phyloP scores from a whole-genome alignment of 176 grass and related monocot genomes.

The Luzula sylvatica region DNA sequence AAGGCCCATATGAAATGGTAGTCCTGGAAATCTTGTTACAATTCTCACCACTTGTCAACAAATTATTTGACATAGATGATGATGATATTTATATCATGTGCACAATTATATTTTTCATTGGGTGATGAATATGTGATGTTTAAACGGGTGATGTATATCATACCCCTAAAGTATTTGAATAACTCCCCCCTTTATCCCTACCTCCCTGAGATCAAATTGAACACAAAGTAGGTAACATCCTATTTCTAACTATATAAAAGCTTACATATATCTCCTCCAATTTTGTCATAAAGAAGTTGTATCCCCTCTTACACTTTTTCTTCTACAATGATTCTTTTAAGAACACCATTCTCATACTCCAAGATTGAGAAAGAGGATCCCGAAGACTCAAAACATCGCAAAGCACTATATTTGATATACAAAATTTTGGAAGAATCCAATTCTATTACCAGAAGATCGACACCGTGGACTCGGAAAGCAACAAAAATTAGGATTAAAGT shows the following conservation, averaged over 20 bases:
- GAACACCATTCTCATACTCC: constrained; percentile 37
- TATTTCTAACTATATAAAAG: background rate
- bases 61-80: too few relatives aligned
- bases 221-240: background rate
- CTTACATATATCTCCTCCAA: background rate
- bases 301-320: background rate
- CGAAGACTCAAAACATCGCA: constrained; percentile 35
- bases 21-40: too few relatives aligned
- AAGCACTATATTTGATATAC: constrained; percentile 61
- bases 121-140: too few relatives aligned
- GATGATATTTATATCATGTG: too few relatives aligned
- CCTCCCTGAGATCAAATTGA: background rate
- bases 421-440: constrained; percentile 44
- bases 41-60: too few relatives aligned
- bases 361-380: constrained; percentile 24
- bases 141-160: too few relatives aligned
- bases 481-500: constrained; percentile 20
- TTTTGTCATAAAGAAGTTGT: background rate
- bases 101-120: too few relatives aligned
- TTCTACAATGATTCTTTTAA: constrained; percentile 25
- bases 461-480: constrained; percentile 1
- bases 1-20: too few relatives aligned
- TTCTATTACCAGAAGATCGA: background rate
- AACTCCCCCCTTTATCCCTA: too few relatives aligned
- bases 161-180: too few relatives aligned